These are phyloP conservation scores for Huntiella decipiens DNA, from an alignment of 2,329 filamentous ascomycete genomes.

Conservation along the genomic window DNA sequence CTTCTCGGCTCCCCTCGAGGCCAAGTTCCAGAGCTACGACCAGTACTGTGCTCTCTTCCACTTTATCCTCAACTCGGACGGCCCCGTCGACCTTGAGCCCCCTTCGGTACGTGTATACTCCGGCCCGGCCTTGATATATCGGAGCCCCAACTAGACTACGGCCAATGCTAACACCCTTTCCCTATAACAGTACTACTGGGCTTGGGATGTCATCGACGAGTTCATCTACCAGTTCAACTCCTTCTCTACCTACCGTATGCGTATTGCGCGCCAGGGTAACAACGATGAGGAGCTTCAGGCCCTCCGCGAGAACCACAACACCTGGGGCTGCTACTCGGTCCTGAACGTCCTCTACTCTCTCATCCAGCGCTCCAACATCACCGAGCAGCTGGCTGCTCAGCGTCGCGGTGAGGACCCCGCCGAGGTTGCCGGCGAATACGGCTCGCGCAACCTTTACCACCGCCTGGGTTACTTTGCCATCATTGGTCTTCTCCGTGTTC, in stretches of 20 bases:
- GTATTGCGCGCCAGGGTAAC: conserved; percentile 61
- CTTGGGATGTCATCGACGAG: conserved; percentile 99
- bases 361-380: conserved; percentile 95
- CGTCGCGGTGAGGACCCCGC: conserved; percentile 83
- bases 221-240: conserved; percentile 99
- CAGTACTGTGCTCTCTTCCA: conserved; percentile 99
- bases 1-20: conserved; percentile 86
- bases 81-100: conserved; percentile 91
- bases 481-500: conserved; percentile 86
- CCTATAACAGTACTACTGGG: conserved; percentile 73
- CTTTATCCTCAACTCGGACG: conserved; percentile 96
- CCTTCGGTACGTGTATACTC: conserved; percentile 57
- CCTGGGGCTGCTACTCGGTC: conserved; percentile 98
- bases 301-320: conserved; percentile 91
- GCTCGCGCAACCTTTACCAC: conserved; percentile 80
- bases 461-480: conserved; percentile 99
- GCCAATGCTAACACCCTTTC: conserved; percentile 3
- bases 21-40: conserved; percentile 98
- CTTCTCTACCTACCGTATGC: conserved; percentile 91
- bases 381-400: conserved; percentile 86
- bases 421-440: conserved; percentile 84
- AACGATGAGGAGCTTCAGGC: conserved; percentile 87
- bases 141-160: background rate
- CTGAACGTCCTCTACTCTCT: conserved; percentile 98
- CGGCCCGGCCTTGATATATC: background rate